Evolutionary conservation across 2,329 filamentous ascomycete species (phyloP).

Genomic region (Talaromyces sp.): DNA sequence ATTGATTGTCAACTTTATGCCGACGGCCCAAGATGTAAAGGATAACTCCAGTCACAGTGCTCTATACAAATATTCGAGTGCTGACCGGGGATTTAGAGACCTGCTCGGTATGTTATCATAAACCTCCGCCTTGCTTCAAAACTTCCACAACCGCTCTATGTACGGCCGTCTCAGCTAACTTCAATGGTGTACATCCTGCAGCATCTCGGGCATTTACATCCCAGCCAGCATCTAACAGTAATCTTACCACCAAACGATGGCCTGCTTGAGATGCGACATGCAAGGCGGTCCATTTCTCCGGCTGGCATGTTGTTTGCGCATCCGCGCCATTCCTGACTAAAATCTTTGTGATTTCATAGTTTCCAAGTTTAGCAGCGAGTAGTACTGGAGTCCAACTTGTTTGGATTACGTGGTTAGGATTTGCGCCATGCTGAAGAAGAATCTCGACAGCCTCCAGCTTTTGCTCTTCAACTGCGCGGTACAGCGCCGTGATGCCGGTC

Average conservation of each 20-base stretch:
- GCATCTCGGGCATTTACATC: background rate
- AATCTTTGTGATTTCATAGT: background rate
- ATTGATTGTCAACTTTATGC: background rate
- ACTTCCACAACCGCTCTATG: background rate
- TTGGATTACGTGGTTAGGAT: background rate
- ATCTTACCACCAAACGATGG: conserved; percentile 3
- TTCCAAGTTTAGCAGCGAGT: background rate
- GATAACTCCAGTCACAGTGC: background rate
- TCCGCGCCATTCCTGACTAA: background rate
- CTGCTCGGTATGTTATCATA: background rate
- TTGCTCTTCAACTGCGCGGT: background rate
- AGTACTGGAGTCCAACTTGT: background rate
- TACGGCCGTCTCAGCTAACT: background rate
- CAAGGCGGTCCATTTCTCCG: conserved; percentile 1
- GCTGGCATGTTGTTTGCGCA: background rate
- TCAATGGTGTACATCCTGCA: background rate
- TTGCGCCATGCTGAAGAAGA: background rate
- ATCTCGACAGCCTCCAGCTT: background rate
- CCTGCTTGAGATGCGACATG: background rate
- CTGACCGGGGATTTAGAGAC: background rate
- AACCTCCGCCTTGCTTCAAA: background rate
- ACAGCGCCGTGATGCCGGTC: background rate
- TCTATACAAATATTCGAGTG: background rate
- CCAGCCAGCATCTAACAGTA: background rate
- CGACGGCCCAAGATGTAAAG: background rate